These are phyloP conservation scores for Eucalyptus regnans DNA, from an alignment of 345 rosid species.

Conservation along the genomic window DNA sequence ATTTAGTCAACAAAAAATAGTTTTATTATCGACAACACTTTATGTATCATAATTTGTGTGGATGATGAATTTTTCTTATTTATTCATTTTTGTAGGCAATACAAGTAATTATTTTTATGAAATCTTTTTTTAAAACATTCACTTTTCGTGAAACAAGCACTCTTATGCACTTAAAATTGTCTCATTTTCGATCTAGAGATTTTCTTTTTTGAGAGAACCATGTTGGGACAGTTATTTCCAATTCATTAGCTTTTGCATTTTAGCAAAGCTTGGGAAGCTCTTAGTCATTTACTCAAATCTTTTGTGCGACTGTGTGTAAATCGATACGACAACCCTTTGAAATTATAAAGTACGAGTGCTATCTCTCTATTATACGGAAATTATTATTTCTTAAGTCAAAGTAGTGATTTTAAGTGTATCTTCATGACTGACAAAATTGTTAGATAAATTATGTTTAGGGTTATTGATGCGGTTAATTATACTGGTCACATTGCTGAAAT, in stretches of 20 bases:
- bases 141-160: too few relatives aligned
- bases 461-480: background rate
- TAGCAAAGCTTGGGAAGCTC: background rate
- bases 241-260: background rate
- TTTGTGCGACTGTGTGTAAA: background rate
- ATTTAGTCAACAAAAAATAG: too few relatives aligned
- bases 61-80: too few relatives aligned
- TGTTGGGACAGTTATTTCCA: background rate
- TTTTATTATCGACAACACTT: too few relatives aligned
- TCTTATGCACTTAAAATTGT: background rate
- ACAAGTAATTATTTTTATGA: too few relatives aligned
- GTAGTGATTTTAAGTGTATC: background rate
- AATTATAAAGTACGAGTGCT: background rate
- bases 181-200: background rate
- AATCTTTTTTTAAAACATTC: too few relatives aligned
- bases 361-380: background rate
- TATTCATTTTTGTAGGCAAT: too few relatives aligned
- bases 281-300: background rate
- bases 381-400: background rate
- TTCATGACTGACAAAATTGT: background rate
- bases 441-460: background rate
- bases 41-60: too few relatives aligned
- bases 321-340: background rate
- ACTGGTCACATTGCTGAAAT: background rate
- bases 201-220: background rate